Conservation (phyloP, 371 early-diverging fungal species). For the Batrachochytrium dendrobatidis region DNA sequence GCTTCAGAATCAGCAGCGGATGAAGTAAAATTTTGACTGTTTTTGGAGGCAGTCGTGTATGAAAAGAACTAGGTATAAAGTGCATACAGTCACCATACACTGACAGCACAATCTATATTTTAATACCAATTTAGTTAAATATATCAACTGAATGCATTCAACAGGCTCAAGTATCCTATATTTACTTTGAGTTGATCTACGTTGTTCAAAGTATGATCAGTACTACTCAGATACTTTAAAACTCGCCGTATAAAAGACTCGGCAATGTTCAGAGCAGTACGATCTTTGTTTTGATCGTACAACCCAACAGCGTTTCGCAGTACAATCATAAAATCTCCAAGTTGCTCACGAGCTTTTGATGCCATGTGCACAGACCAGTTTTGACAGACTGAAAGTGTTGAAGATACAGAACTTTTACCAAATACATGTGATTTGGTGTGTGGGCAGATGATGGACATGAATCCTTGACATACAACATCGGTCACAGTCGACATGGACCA, state of each 20-base stretch:
- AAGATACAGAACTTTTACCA: too few species aligned
- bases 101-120: background rate
- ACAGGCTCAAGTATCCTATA: too few species aligned
- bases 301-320: background rate
- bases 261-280: background rate
- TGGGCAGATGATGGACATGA: background rate
- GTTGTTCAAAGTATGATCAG: background rate
- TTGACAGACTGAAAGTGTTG: too few species aligned
- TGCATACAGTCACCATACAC: constrained; percentile 1
- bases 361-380: background rate
- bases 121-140: too few species aligned
- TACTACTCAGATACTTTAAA: background rate
- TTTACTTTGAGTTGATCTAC: background rate
- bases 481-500: background rate
- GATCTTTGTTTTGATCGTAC: background rate
- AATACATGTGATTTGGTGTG: too few species aligned
- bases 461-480: background rate
- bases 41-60: background rate
- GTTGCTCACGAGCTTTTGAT: background rate
- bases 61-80: background rate
- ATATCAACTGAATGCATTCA: too few species aligned
- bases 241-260: background rate
- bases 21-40: background rate
- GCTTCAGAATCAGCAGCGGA: background rate
- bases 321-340: background rate